phyloP scores from a whole-genome alignment of 441 rosid species.

The Flueggea neowawraea region DNA sequence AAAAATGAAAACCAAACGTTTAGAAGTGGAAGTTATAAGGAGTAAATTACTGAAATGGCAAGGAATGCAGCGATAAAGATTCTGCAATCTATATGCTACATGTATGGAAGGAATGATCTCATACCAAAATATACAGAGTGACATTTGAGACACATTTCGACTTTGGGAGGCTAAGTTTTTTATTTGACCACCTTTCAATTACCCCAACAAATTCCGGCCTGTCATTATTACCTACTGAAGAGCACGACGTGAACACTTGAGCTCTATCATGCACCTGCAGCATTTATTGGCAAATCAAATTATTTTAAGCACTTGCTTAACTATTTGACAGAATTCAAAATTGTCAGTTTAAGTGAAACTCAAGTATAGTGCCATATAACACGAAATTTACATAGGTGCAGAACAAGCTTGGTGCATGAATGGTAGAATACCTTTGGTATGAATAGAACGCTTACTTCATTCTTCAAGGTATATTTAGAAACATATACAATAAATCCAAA shows the following conservation, averaged over 20 bases:
- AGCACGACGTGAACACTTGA: constrained; percentile 71
- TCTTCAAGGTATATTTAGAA: constrained; percentile 43
- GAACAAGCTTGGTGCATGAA: neutral
- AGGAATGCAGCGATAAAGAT: neutral
- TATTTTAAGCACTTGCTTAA: neutral
- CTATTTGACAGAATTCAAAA: neutral
- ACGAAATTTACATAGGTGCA: neutral
- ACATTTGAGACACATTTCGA: constrained; percentile 50
- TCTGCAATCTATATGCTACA: neutral
- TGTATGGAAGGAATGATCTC: constrained; percentile 6
- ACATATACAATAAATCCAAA: constrained; percentile 79
- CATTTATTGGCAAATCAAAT: constrained; percentile 4
- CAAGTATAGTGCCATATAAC: no score
- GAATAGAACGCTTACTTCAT: constrained; percentile 43
- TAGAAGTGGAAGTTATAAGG: neutral
- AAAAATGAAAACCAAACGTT: constrained; percentile 7
- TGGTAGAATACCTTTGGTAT: constrained; percentile 61
- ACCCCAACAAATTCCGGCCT: constrained; percentile 54
- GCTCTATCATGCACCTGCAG: constrained; percentile 92
- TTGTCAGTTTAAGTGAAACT: neutral
- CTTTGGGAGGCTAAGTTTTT: constrained; percentile 52
- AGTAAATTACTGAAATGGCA: neutral
- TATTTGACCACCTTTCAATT: constrained; percentile 77
- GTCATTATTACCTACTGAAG: constrained; percentile 31
- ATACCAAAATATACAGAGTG: constrained; percentile 72